A percentile compares a stretch with the other conserved stretches of the same genome.
Conservation (phyloP, 805 yeast genomes). For the Kodamaea laetipori region DNA sequence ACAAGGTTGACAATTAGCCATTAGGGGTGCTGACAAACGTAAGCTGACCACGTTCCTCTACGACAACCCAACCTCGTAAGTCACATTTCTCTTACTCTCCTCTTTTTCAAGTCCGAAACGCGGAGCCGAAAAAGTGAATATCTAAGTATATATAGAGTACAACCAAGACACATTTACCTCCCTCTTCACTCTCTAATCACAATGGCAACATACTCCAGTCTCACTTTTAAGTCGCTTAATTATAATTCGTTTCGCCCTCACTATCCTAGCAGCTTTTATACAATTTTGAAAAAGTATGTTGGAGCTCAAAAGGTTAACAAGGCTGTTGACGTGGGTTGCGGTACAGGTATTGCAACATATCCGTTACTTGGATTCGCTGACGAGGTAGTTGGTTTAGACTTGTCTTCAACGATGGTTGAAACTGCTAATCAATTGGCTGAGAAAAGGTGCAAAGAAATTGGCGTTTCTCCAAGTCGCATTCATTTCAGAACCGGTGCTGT, state of each 20-base stretch:
- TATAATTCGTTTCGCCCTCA: conserved; percentile 45
- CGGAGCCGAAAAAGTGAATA: no score
- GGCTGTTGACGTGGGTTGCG: conserved; percentile 51
- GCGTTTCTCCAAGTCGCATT: conserved; percentile 24
- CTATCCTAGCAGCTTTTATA: conserved; percentile 42
- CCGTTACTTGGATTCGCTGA: conserved; percentile 44
- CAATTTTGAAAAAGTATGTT: conserved; percentile 28
- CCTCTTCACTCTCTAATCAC: not conserved
- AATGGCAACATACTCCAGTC: conserved; percentile 38
- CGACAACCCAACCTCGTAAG: no score
- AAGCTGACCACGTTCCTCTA: no score
- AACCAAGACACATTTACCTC: not conserved
- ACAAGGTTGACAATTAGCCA: no score
- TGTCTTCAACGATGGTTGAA: conserved; percentile 49
- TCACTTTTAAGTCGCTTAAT: conserved; percentile 35
- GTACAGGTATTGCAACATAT: conserved; percentile 54
- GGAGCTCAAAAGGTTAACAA: conserved; percentile 14
- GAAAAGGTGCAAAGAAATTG: conserved; percentile 13
- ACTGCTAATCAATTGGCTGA: conserved; percentile 38
- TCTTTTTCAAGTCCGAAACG: no score
- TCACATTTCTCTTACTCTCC: no score
- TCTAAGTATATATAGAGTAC: no score
- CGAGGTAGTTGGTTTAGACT: conserved; percentile 47
- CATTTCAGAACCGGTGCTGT: conserved; percentile 35
- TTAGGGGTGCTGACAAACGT: no score